Evolutionary conservation across 2,329 filamentous ascomycete genomes (phyloP), one percentile per base, ranked within the genome.

Genomic region (Penicillium sp.): DNA sequence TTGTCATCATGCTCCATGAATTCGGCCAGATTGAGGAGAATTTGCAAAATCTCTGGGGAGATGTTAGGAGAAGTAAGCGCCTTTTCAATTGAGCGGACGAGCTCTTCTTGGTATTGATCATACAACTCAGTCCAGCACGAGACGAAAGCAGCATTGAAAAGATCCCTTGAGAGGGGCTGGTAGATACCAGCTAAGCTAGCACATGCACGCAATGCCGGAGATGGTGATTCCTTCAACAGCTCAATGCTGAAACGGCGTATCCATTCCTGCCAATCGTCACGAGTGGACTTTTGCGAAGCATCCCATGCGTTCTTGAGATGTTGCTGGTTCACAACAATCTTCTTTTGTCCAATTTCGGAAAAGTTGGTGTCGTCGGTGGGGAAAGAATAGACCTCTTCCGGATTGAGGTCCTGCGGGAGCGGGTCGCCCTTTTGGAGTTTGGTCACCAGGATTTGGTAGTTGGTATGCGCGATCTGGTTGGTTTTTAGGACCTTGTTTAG

Each of bases 1-100:
- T 99, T 99, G 72, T 99, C 94, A 65, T 99, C 95, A 68, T 99
- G 94, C 71, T 99, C 94, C 94, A 99, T 99, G 72, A 99, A 99
- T 71, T 99, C 94, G 23, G 94, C 94, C 48, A 99, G 82, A 68
- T 99, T 99, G 46, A 99, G 84, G 29, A 99, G 80, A 47, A 97
- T 88, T 57, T 96, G 93, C 9, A 99, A 80, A 61, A 99, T 88
- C 72, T 99, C 95, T 0, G 95, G 94, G 0, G 94, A 93, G 13
- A 99, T 95, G 64, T 97, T 93, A 50, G 93, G 89, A 4, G 93
- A 97, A 52, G 91, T 94, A 63, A 99, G 89, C 1, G 95, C 94
- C 59, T 89, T 91, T 72, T 99, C 94, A 50, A 99, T 96, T 25
- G 95, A 96, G 50, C 89, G 87, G 48, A 99, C 95, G 39, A 99